phyloP scores from a whole-genome alignment of 352 stramenopile genomes.

The Globisporangium recalcitrans region DNA sequence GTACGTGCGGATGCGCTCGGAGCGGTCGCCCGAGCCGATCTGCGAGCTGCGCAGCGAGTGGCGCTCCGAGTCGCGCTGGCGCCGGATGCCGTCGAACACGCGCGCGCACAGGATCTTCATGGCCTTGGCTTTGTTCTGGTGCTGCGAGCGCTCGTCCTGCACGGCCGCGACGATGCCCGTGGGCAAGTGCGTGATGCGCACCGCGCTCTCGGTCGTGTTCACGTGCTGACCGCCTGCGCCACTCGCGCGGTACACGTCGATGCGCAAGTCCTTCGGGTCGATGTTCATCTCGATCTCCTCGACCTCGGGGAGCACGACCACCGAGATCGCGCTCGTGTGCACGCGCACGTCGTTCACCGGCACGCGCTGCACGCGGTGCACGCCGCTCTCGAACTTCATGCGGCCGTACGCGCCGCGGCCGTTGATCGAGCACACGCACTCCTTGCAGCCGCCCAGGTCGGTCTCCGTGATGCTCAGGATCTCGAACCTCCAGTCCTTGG shows the following conservation, averaged over 20 bases:
- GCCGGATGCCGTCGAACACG: slow-evolving; percentile 93
- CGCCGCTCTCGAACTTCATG: slow-evolving; percentile 97
- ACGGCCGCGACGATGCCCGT: slow-evolving; percentile 88
- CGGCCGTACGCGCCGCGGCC: slow-evolving; percentile 91
- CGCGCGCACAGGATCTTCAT: slow-evolving; percentile 96
- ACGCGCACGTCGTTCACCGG: slow-evolving; percentile 95
- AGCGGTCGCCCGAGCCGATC: slow-evolving; percentile 93
- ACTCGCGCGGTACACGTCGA: slow-evolving; percentile 96
- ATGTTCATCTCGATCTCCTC: slow-evolving; percentile 87
- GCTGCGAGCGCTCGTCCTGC: slow-evolving; percentile 95
- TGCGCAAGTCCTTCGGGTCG: slow-evolving; percentile 94
- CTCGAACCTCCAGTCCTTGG: slow-evolving; percentile 90
- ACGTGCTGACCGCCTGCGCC: slow-evolving; percentile 98
- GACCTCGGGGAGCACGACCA: slow-evolving; percentile 93
- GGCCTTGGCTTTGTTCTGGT: slow-evolving; percentile 98
- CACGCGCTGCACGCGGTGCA: slow-evolving; percentile 97
- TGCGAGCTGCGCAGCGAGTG: slow-evolving; percentile 75
- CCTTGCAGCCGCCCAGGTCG: slow-evolving; percentile 81
- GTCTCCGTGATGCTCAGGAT: slow-evolving; percentile 84
- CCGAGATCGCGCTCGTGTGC: slow-evolving; percentile 97
- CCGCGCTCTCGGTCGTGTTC: slow-evolving; percentile 98
- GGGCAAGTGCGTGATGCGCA: slow-evolving; percentile 96
- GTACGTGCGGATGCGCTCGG: slow-evolving; percentile 98
- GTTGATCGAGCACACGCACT: slow-evolving; percentile 67
- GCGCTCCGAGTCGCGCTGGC: slow-evolving; percentile 46